phyloP scores from a whole-genome alignment of 352 stramenopile genomes.

The Pythium brachiatum region DNA sequence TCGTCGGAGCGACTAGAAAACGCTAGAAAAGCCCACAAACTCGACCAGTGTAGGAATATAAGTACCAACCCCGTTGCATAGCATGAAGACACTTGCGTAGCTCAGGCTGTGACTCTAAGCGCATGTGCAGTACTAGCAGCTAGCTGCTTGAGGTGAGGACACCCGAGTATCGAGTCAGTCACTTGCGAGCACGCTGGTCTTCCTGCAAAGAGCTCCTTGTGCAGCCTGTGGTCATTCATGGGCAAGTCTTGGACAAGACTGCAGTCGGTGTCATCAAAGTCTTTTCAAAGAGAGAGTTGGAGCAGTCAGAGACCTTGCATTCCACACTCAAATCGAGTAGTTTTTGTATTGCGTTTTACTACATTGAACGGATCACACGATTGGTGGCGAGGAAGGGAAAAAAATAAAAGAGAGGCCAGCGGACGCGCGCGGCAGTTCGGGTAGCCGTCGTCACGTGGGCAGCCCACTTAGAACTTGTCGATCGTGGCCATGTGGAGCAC shows the following conservation, averaged over 20 bases:
- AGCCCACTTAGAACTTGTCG: slow-evolving; percentile 40
- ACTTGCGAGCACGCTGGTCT: too few relatives aligned
- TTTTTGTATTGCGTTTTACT: not conserved
- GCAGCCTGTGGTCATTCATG: too few relatives aligned
- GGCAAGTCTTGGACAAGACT: too few relatives aligned
- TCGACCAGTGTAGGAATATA: slow-evolving; percentile 1
- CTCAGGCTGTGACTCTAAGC: too few relatives aligned
- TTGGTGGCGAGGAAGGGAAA: not conserved
- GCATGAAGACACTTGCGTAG: not conserved
- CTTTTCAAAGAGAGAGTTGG: too few relatives aligned
- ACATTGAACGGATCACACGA: not conserved
- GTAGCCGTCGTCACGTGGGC: not conserved
- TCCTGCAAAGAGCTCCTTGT: too few relatives aligned
- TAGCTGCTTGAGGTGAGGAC: too few relatives aligned
- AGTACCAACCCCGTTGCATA: slow-evolving; percentile 4
- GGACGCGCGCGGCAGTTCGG: not conserved
- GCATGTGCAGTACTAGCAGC: too few relatives aligned
- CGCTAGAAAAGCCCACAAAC: not conserved
- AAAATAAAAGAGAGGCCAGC: slow-evolving; percentile 5
- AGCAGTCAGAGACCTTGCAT: too few relatives aligned
- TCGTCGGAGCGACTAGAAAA: not conserved
- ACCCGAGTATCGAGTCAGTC: too few relatives aligned
- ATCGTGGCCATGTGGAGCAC: slow-evolving; percentile 45
- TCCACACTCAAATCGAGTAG: slow-evolving; percentile 9
- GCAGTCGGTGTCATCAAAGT: too few relatives aligned